Evolutionary conservation across 179 eudicot genomes (phyloP).

Genomic region (Dionaea muscipula): DNA sequence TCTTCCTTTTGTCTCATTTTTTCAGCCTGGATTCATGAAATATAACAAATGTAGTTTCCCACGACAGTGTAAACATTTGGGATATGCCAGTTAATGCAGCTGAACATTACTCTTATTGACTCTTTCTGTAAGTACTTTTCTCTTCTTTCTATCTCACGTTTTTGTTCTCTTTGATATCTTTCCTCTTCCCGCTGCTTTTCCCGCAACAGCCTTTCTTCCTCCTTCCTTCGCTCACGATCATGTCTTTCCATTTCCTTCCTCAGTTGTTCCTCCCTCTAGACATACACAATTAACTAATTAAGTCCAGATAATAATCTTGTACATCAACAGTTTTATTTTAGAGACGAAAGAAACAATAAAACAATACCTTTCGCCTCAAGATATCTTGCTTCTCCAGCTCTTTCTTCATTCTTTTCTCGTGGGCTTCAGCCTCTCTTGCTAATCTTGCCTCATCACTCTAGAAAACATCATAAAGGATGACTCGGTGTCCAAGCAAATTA

Average conservation of each 20-base stretch:
- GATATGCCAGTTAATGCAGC: background rate
- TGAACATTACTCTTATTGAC: constrained; percentile 49
- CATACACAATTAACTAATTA: constrained; percentile 14
- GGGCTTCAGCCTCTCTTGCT: constrained; percentile 70
- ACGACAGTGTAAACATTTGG: background rate
- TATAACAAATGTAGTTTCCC: background rate
- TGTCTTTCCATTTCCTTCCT: constrained; percentile 88
- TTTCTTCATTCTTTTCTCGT: constrained; percentile 72
- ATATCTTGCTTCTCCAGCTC: constrained; percentile 88
- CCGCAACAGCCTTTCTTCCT: constrained; percentile 80
- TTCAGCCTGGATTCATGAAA: constrained; percentile 41
- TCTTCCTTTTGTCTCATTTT: constrained; percentile 78
- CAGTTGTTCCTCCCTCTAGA: constrained; percentile 83
- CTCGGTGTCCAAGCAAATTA: constrained; percentile 1
- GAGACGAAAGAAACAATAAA: background rate
- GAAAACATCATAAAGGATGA: constrained; percentile 1
- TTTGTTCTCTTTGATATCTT: constrained; percentile 73
- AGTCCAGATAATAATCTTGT: background rate
- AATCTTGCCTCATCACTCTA: constrained; percentile 78
- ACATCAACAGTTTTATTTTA: background rate
- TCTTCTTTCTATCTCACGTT: constrained; percentile 79
- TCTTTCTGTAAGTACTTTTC: constrained; percentile 69
- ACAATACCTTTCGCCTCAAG: constrained; percentile 60
- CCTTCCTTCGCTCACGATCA: constrained; percentile 79
- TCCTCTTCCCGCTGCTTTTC: constrained; percentile 88